phyloP scores from a whole-genome alignment of 805 yeast species.

The Kodamaea restingae region DNA sequence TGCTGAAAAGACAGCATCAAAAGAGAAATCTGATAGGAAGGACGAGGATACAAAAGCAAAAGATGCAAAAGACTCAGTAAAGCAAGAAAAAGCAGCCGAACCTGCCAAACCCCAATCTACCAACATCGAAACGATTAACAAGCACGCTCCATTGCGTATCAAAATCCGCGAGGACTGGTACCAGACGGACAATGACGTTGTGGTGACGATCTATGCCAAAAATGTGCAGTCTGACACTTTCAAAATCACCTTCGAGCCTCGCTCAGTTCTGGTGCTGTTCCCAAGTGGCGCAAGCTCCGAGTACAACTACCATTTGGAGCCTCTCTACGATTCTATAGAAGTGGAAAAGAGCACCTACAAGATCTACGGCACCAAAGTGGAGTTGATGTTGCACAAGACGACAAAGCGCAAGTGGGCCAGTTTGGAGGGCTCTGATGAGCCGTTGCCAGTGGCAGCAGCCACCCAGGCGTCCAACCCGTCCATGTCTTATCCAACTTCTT shows the following conservation, averaged over 20 bases:
- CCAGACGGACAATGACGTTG: conserved; percentile 56
- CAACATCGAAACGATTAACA: conserved; percentile 27
- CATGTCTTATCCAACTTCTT: conserved; percentile 56
- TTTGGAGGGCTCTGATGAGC: conserved; percentile 33
- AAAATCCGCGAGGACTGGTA: conserved; percentile 47
- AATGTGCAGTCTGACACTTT: conserved; percentile 51
- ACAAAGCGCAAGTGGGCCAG: conserved; percentile 49
- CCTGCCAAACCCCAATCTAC: not conserved
- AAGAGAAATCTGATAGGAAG: not conserved
- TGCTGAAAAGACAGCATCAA: not conserved
- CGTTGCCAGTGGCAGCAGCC: conserved; percentile 10
- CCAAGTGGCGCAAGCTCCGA: conserved; percentile 48
- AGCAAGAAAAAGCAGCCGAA: not conserved
- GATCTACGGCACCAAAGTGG: conserved; percentile 72
- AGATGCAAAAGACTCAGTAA: not conserved
- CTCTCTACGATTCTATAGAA: conserved; percentile 49
- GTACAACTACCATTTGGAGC: conserved; percentile 55
- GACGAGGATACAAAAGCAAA: not conserved
- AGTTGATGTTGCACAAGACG: conserved; percentile 55
- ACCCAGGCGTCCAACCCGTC: conserved; percentile 13
- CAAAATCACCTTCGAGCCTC: conserved; percentile 35
- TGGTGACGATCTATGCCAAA: conserved; percentile 68
- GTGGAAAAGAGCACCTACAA: conserved; percentile 41
- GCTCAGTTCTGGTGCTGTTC: conserved; percentile 42
- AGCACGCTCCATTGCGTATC: conserved; percentile 36